Percentiles rank a stretch among this genome's conserved stretches.
Evolutionary conservation across 176 grass and related monocot genomes (phyloP).

Genomic region (Pontederia crassipes): DNA sequence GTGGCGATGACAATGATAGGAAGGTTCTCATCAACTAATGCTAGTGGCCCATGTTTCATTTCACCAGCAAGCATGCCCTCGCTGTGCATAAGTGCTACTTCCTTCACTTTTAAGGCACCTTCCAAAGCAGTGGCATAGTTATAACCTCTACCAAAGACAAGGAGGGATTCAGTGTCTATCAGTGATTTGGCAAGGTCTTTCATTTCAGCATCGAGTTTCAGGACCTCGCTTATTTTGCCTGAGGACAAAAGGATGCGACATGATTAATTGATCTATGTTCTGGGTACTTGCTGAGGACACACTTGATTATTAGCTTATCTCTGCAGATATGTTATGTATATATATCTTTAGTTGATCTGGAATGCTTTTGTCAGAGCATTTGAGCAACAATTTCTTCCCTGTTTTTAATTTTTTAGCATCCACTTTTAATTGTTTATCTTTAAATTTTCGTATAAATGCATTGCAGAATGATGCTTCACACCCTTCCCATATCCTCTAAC

Average conservation of each 20-base stretch:
- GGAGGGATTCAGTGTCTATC: slow-evolving; percentile 55
- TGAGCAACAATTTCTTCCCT: too few relatives aligned
- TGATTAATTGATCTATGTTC: neutral
- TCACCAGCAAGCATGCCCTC: slow-evolving; percentile 97
- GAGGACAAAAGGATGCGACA: neutral
- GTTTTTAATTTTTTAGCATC: too few relatives aligned
- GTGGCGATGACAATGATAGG: slow-evolving; percentile 87
- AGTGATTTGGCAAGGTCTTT: slow-evolving; percentile 77
- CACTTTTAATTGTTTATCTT: too few relatives aligned
- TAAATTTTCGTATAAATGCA: too few relatives aligned
- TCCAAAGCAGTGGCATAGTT: slow-evolving; percentile 93
- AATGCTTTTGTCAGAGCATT: too few relatives aligned
- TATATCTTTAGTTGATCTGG: too few relatives aligned
- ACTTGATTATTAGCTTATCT: too few relatives aligned
- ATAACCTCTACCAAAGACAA: slow-evolving; percentile 81
- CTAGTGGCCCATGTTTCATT: slow-evolving; percentile 93
- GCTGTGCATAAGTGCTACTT: slow-evolving; percentile 80
- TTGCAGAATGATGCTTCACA: too few relatives aligned
- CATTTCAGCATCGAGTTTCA: slow-evolving; percentile 86
- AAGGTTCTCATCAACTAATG: slow-evolving; percentile 85
- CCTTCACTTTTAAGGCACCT: slow-evolving; percentile 90
- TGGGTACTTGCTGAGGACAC: too few relatives aligned
- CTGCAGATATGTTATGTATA: too few relatives aligned
- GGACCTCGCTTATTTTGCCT: slow-evolving; percentile 58
- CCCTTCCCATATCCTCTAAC: too few relatives aligned